phyloP scores from a whole-genome alignment of 1,284 basidiomycete genomes.

The Ganoderma lucidum region DNA sequence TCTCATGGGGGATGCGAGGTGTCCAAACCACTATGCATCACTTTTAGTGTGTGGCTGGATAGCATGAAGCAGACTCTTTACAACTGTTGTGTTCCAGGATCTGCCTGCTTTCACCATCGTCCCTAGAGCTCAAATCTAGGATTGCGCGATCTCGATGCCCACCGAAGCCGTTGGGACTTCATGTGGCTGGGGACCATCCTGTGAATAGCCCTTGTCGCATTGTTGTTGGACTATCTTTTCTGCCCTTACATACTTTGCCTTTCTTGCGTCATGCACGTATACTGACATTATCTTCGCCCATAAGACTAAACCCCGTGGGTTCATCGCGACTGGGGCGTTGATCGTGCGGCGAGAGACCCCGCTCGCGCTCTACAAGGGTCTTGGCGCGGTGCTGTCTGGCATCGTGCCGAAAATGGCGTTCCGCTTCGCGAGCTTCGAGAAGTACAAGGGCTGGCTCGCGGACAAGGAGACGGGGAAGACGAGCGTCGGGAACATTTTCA shows the following conservation, averaged over 20 bases:
- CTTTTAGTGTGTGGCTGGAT: neutral
- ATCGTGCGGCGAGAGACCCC: conserved; percentile 95
- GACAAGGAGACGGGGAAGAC: conserved; percentile 83
- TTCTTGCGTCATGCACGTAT: neutral
- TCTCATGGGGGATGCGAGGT: neutral
- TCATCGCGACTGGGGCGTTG: conserved; percentile 90
- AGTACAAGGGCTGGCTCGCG: conserved; percentile 88
- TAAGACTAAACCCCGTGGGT: conserved; percentile 92
- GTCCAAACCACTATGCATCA: neutral
- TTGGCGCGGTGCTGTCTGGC: conserved; percentile 96
- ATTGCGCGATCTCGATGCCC: neutral
- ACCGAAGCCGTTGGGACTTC: neutral
- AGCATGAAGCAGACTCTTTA: neutral
- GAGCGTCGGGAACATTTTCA: conserved; percentile 78
- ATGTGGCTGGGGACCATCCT: neutral
- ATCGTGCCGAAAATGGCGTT: conserved; percentile 99
- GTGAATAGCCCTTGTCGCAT: too few species aligned
- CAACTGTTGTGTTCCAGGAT: neutral
- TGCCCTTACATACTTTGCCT: neutral
- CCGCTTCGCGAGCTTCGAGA: conserved; percentile 97
- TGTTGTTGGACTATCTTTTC: too few species aligned
- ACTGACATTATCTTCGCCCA: neutral
- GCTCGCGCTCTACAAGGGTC: conserved; percentile 96
- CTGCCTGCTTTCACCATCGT: neutral
- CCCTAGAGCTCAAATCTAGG: neutral